These are phyloP conservation scores for Mayamaea pseudoterrestris DNA, from an alignment of 108 stramenopile species.

Conservation along the genomic window DNA sequence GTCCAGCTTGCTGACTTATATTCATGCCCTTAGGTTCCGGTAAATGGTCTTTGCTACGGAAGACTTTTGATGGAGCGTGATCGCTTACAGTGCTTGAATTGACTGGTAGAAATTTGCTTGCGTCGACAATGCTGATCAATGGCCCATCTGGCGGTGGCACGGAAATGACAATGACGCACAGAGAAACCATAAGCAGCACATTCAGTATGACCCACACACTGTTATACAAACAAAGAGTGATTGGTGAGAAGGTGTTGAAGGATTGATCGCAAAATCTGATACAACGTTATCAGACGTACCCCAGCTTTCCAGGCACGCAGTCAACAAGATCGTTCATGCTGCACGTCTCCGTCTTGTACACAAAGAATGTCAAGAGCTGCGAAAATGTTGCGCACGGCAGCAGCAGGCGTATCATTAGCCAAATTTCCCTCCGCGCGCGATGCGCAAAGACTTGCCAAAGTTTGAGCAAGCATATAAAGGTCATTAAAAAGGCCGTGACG, in stretches of 20 bases:
- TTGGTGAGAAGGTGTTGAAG: background rate
- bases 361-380: constrained; percentile 1
- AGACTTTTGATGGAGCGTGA: too few relatives aligned
- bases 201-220: background rate
- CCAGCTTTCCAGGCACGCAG: background rate
- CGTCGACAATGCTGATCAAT: too few relatives aligned
- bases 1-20: too few relatives aligned
- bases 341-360: constrained; percentile 1
- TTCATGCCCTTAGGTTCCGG: too few relatives aligned
- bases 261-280: background rate
- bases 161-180: background rate
- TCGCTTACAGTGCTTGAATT: too few relatives aligned
- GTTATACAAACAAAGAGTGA: background rate
- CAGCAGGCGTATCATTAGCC: constrained; percentile 1
- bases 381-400: constrained; percentile 4
- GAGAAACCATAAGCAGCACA: background rate
- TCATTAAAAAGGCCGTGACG: constrained; percentile 2
- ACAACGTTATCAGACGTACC: background rate
- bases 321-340: background rate
- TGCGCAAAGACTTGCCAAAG: background rate
- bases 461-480: background rate
- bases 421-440: background rate
- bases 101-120: too few relatives aligned
- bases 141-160: constrained; percentile 5
- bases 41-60: too few relatives aligned